Evolutionary conservation across 129 eudicot species (phyloP).

Genomic region (Scalesia atractyloides): DNA sequence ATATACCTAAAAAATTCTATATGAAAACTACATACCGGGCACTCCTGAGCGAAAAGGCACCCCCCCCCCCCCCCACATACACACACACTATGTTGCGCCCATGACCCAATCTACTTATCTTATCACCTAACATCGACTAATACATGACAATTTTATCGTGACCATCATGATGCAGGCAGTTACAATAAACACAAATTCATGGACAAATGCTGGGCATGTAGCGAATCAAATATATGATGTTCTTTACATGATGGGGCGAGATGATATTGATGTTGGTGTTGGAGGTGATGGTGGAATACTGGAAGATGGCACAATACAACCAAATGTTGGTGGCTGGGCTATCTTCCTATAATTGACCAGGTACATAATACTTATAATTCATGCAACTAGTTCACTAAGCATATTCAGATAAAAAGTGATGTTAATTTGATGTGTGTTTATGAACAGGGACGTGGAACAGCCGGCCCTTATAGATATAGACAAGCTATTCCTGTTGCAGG

Average conservation of each 20-base stretch:
- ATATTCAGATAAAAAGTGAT: neutral
- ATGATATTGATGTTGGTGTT: conserved; percentile 79
- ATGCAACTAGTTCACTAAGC: neutral
- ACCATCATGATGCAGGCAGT: conserved; percentile 55
- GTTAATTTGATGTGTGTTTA: neutral
- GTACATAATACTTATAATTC: conserved; percentile 20
- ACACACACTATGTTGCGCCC: no score
- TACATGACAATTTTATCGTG: neutral
- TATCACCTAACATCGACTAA: neutral
- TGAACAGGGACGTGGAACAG: conserved; percentile 57
- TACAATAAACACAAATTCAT: conserved; percentile 69
- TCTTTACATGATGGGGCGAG: conserved; percentile 91
- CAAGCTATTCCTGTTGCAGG: conserved; percentile 72
- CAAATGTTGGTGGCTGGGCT: conserved; percentile 96
- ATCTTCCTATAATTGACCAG: conserved; percentile 91
- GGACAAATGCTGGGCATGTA: conserved; percentile 86
- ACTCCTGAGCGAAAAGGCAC: no score
- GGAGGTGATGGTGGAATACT: conserved; percentile 96
- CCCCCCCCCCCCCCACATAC: no score
- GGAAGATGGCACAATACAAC: conserved; percentile 59
- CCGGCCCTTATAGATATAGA: conserved; percentile 84
- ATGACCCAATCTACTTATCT: neutral
- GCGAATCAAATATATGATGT: conserved; percentile 77
- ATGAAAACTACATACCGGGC: no score
- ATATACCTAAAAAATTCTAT: no score